These are phyloP conservation scores for Neonectria punicea DNA, from an alignment of 2,329 filamentous ascomycete species.

Conservation along the genomic window DNA sequence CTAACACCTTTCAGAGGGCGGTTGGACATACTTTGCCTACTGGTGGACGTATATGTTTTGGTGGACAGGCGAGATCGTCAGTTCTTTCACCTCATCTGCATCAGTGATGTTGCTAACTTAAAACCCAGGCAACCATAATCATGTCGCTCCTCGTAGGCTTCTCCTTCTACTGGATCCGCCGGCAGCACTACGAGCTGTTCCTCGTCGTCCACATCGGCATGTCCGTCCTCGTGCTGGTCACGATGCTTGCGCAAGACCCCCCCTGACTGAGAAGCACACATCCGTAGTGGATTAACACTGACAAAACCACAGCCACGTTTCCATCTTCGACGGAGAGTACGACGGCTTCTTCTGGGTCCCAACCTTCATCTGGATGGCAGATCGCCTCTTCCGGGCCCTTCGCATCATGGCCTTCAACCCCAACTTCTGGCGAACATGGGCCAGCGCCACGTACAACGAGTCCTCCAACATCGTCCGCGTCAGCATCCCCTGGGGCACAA, in stretches of 20 bases:
- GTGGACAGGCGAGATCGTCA: constrained; percentile 59
- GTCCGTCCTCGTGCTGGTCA: constrained; percentile 59
- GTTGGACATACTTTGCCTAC: constrained; percentile 47
- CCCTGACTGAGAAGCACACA: too few relatives aligned
- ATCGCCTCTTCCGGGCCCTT: constrained; percentile 57
- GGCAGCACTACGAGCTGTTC: constrained; percentile 64
- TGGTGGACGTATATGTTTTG: constrained; percentile 60
- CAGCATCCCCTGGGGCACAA: constrained; percentile 48
- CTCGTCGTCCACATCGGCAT: constrained; percentile 62
- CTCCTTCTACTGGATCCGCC: constrained; percentile 63
- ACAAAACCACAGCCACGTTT: constrained; percentile 53
- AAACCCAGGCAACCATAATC: constrained; percentile 50
- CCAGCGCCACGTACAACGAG: constrained; percentile 48
- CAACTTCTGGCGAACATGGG: constrained; percentile 50
- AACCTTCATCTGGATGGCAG: constrained; percentile 59
- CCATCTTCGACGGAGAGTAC: constrained; percentile 62
- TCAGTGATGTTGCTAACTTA: neutral
- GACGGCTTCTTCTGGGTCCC: constrained; percentile 62
- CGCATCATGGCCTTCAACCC: constrained; percentile 56
- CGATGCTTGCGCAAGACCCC: constrained; percentile 61
- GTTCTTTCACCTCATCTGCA: constrained; percentile 11
- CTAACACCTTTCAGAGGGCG: constrained; percentile 48
- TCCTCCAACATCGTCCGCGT: constrained; percentile 56
- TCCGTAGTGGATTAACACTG: neutral
- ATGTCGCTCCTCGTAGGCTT: constrained; percentile 59